Evolutionary conservation across 2,329 filamentous ascomycete species (phyloP).

Genomic region (Stachybotrys chlorohalonatus): DNA sequence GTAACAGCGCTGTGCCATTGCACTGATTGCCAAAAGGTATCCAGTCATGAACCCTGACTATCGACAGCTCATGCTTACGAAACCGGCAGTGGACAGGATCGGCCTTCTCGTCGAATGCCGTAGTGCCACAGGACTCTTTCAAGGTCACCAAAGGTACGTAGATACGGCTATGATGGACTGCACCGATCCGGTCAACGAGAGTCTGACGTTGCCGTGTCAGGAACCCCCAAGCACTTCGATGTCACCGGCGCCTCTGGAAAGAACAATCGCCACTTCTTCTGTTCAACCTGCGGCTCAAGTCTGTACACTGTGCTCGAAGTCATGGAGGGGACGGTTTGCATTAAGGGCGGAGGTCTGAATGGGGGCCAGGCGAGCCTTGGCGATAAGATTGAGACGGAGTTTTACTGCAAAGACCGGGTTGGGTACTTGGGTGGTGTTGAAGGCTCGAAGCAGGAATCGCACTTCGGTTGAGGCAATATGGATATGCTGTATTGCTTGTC

Average conservation of each 20-base stretch:
- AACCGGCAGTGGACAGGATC: constrained; percentile 35
- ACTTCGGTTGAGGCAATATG: constrained; percentile 10
- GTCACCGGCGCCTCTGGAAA: constrained; percentile 39
- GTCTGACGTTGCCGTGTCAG: constrained; percentile 12
- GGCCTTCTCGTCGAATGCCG: constrained; percentile 45
- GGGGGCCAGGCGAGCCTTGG: constrained; percentile 33
- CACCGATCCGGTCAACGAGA: too few species aligned
- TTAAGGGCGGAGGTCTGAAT: constrained; percentile 44
- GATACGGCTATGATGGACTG: background rate
- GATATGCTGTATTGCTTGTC: background rate
- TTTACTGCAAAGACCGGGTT: constrained; percentile 42
- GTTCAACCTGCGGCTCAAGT: constrained; percentile 38
- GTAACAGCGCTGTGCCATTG: constrained; percentile 42
- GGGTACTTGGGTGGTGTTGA: constrained; percentile 29
- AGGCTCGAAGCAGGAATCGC: constrained; percentile 37
- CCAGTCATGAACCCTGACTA: background rate
- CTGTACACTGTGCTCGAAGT: constrained; percentile 43
- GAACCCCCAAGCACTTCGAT: constrained; percentile 38
- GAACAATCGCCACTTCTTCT: constrained; percentile 48
- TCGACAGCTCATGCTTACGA: background rate
- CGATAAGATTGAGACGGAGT: constrained; percentile 37
- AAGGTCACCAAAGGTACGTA: constrained; percentile 36
- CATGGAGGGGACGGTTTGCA: constrained; percentile 37
- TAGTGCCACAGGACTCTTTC: constrained; percentile 37
- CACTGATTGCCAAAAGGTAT: constrained; percentile 44